These are phyloP conservation scores for Beauveria scarabaeidicola DNA, from an alignment of 2,329 filamentous ascomycete species.

Conservation along the genomic window DNA sequence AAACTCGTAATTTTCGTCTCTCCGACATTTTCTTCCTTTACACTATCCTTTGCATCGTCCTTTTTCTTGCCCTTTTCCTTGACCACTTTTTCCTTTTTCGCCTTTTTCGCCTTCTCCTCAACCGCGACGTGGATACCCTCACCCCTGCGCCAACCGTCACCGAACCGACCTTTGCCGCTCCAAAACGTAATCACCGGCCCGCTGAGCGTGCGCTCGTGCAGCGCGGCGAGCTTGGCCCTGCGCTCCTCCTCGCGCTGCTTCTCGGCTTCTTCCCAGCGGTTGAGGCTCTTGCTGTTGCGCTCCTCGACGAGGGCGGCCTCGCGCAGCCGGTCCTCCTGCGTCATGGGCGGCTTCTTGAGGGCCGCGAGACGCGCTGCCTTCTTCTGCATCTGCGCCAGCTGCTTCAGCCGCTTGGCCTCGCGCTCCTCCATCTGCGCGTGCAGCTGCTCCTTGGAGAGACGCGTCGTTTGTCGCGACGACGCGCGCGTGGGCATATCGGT, in stretches of 20 bases:
- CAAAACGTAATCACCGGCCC: slow-evolving; percentile 88
- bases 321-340: slow-evolving; percentile 74
- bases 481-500: slow-evolving; percentile 50
- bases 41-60: slow-evolving; percentile 15
- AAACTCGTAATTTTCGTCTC: neutral
- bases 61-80: slow-evolving; percentile 26
- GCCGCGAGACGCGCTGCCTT: slow-evolving; percentile 64
- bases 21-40: slow-evolving; percentile 12
- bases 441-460: slow-evolving; percentile 51
- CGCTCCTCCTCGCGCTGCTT: slow-evolving; percentile 80
- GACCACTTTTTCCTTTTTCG: slow-evolving; percentile 39
- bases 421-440: slow-evolving; percentile 67
- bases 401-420: slow-evolving; percentile 61
- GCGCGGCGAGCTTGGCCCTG: slow-evolving; percentile 71
- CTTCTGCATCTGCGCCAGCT: slow-evolving; percentile 58
- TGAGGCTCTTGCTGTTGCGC: slow-evolving; percentile 81
- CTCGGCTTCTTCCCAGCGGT: slow-evolving; percentile 89
- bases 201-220: slow-evolving; percentile 78
- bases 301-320: slow-evolving; percentile 79
- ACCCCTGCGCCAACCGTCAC: slow-evolving; percentile 63
- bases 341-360: slow-evolving; percentile 71
- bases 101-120: slow-evolving; percentile 52
- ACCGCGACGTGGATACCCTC: slow-evolving; percentile 58
- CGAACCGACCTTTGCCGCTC: slow-evolving; percentile 82
- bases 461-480: slow-evolving; percentile 49